These are phyloP conservation scores for Dactylellina cionopaga DNA, from an alignment of 2,329 filamentous ascomycete species.

Conservation along the genomic window DNA sequence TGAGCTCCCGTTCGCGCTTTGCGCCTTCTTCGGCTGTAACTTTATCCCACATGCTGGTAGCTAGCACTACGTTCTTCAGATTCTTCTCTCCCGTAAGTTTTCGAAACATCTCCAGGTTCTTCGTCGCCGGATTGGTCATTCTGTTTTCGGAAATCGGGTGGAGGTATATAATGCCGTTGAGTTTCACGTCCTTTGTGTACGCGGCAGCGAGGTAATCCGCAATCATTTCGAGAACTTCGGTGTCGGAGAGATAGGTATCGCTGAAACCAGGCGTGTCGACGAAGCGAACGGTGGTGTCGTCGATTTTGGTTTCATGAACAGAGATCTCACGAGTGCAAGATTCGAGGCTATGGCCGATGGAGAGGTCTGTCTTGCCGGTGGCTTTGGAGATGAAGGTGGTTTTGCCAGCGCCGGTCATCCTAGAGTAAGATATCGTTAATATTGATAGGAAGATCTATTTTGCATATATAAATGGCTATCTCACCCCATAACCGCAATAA, in stretches of 20 bases:
- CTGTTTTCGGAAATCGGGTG: conserved; percentile 63
- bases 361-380: conserved; percentile 58
- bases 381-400: conserved; percentile 61
- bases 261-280: conserved; percentile 66
- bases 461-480: background rate
- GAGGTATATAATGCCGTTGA: conserved; percentile 64
- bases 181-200: conserved; percentile 58
- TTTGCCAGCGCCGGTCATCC: conserved; percentile 61
- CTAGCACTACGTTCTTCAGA: conserved; percentile 62
- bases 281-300: conserved; percentile 56
- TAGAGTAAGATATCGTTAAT: background rate
- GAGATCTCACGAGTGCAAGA: conserved; percentile 56
- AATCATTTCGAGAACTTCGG: conserved; percentile 63
- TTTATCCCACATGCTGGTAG: conserved; percentile 63
- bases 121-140: conserved; percentile 59
- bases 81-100: conserved; percentile 62
- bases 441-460: conserved; percentile 26
- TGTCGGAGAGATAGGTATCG: conserved; percentile 63
- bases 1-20: conserved; percentile 41
- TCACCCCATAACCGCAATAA: conserved; percentile 57
- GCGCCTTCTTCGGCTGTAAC: conserved; percentile 55
- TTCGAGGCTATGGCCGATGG: conserved; percentile 59
- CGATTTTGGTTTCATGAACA: conserved; percentile 40
- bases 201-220: conserved; percentile 60
- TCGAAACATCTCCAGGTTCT: conserved; percentile 63